A percentile compares a stretch with the other conserved stretches of the same genome.
These are phyloP conservation scores for Pseudopithomyces chartarum DNA, from an alignment of 2,329 filamentous ascomycete species.

Conservation along the genomic window DNA sequence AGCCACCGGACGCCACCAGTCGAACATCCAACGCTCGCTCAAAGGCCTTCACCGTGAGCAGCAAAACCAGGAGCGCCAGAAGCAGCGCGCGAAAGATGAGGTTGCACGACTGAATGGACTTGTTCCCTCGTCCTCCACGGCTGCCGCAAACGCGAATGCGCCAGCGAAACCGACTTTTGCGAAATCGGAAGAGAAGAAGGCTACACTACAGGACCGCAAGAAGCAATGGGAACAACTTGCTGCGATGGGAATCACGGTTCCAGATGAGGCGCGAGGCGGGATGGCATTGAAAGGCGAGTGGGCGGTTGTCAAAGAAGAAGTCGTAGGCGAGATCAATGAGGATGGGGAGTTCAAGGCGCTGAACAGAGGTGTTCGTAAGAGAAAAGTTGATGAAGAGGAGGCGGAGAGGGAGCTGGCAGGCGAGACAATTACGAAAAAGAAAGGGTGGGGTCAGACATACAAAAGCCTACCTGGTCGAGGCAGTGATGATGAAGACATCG, in stretches of 20 bases:
- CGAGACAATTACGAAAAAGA: slow-evolving; percentile 48
- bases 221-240: slow-evolving; percentile 86
- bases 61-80: slow-evolving; percentile 79
- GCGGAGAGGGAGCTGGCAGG: slow-evolving; percentile 65
- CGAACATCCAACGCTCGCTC: slow-evolving; percentile 84
- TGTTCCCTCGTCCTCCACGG: slow-evolving; percentile 56
- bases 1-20: slow-evolving; percentile 81
- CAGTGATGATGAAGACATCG: slow-evolving; percentile 66
- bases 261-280: slow-evolving; percentile 75
- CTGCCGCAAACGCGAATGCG: slow-evolving; percentile 37
- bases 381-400: slow-evolving; percentile 63
- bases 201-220: slow-evolving; percentile 71
- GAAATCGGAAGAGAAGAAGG: slow-evolving; percentile 48
- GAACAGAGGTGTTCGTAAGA: slow-evolving; percentile 66
- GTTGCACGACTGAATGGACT: slow-evolving; percentile 84
- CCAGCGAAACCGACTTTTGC: slow-evolving; percentile 32
- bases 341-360: slow-evolving; percentile 52
- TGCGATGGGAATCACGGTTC: slow-evolving; percentile 83
- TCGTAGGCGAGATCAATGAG: slow-evolving; percentile 50
- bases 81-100: slow-evolving; percentile 81
- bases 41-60: slow-evolving; percentile 85
- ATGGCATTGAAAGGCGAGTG: slow-evolving; percentile 91
- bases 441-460: slow-evolving; percentile 53
- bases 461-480: slow-evolving; percentile 51
- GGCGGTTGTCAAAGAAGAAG: slow-evolving; percentile 66